phyloP scores from a whole-genome alignment of 2,329 filamentous ascomycete genomes.

The Beauveria medogensis region DNA sequence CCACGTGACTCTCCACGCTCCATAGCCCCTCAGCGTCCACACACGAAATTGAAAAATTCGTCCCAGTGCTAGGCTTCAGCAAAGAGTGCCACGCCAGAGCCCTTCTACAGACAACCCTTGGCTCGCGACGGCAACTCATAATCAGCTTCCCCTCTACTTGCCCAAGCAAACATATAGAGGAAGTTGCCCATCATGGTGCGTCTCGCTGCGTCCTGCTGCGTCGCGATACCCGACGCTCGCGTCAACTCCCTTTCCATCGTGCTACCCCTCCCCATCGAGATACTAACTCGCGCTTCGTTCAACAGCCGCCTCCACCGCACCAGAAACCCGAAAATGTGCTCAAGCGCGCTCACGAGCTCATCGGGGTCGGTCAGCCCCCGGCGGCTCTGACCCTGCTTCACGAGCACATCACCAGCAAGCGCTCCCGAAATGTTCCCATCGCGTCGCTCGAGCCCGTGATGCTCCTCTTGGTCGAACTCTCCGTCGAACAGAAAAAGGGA shows the following conservation, averaged over 20 bases:
- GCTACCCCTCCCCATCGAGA: conserved; percentile 23
- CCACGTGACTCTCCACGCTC: conserved; percentile 26
- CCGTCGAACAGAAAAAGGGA: conserved; percentile 94
- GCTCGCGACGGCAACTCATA: conserved; percentile 31
- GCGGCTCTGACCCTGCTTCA: conserved; percentile 92
- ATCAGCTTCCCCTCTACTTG: conserved; percentile 29
- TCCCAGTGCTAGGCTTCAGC: conserved; percentile 28
- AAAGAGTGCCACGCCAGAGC: conserved; percentile 31
- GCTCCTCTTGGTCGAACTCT: conserved; percentile 93
- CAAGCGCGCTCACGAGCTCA: conserved; percentile 96
- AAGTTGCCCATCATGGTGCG: conserved; percentile 46
- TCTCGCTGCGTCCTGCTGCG: conserved; percentile 17
- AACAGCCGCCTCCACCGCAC: conserved; percentile 86
- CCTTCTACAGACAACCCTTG: conserved; percentile 26
- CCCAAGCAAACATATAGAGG: conserved; percentile 34
- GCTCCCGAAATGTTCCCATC: conserved; percentile 95
- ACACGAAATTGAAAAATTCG: conserved; percentile 40
- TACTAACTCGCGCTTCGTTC: conserved; percentile 19
- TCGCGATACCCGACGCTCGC: background rate
- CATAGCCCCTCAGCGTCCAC: conserved; percentile 36
- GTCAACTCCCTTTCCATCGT: background rate
- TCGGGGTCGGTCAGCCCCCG: conserved; percentile 88
- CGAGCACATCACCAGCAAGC: conserved; percentile 98
- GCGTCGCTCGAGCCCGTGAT: conserved; percentile 95
- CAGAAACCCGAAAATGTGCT: conserved; percentile 99